Evolutionary conservation across 2,329 filamentous ascomycete genomes (phyloP).

Genomic region (Pleoardoris graminearum): DNA sequence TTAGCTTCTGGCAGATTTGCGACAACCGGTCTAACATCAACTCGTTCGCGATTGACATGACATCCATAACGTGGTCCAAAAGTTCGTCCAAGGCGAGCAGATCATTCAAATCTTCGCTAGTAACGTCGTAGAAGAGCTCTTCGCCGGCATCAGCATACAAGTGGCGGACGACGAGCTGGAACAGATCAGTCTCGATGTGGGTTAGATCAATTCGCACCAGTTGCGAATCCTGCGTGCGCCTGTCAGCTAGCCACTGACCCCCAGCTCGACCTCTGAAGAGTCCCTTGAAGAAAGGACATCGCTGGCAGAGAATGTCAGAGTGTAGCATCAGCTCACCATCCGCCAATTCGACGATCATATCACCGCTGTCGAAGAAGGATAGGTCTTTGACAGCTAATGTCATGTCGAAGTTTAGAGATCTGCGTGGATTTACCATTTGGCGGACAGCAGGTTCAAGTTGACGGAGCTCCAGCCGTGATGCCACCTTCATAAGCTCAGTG

Average conservation of each 20-base stretch:
- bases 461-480: slow-evolving; percentile 69
- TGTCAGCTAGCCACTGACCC: slow-evolving; percentile 78
- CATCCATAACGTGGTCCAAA: slow-evolving; percentile 85
- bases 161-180: slow-evolving; percentile 76
- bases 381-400: slow-evolving; percentile 68
- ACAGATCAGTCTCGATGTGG: slow-evolving; percentile 74
- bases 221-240: slow-evolving; percentile 58
- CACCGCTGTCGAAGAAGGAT: slow-evolving; percentile 75
- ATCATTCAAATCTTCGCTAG: slow-evolving; percentile 59
- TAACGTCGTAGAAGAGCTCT: slow-evolving; percentile 79
- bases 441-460: slow-evolving; percentile 77
- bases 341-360: slow-evolving; percentile 77
- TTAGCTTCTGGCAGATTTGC: slow-evolving; percentile 82
- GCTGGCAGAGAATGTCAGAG: slow-evolving; percentile 74
- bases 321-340: slow-evolving; percentile 73
- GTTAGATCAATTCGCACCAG: slow-evolving; percentile 75
- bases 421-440: slow-evolving; percentile 68
- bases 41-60: slow-evolving; percentile 88
- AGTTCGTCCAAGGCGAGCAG: slow-evolving; percentile 70
- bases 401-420: slow-evolving; percentile 70
- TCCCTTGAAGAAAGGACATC: slow-evolving; percentile 90
- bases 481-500: slow-evolving; percentile 84
- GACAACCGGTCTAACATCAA: slow-evolving; percentile 91
- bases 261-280: slow-evolving; percentile 86
- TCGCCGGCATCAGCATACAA: slow-evolving; percentile 82